Evolutionary conservation across 805 yeast species (phyloP).

Genomic region (Sugiyamaella americana): DNA sequence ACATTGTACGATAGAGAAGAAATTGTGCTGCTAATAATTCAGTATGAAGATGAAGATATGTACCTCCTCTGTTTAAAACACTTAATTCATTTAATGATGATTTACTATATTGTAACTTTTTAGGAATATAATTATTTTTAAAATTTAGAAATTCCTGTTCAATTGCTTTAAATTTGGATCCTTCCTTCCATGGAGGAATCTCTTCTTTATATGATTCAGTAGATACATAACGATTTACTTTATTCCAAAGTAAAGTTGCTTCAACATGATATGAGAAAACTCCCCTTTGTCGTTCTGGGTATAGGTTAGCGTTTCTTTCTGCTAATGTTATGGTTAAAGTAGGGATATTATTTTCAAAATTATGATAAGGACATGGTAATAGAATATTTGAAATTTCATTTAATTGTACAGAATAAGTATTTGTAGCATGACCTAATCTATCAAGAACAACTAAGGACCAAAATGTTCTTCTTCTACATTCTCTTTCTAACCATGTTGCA

Average conservation of each 20-base stretch:
- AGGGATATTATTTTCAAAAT: conserved; percentile 20
- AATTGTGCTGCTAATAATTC: conserved; percentile 28
- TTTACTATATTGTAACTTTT: conserved; percentile 22
- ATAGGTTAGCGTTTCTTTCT: conserved; percentile 11
- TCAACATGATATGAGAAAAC: conserved; percentile 18
- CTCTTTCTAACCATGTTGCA: conserved; percentile 30
- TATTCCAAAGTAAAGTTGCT: conserved; percentile 21
- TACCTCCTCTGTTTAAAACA: conserved; percentile 25
- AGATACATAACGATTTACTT: conserved; percentile 18
- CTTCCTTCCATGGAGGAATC: conserved; percentile 29
- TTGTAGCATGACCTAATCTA: conserved; percentile 31
- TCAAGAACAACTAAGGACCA: conserved; percentile 34
- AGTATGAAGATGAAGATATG: conserved; percentile 30
- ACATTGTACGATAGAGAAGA: conserved; percentile 29
- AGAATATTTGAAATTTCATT: conserved; percentile 24
- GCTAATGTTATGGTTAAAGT: conserved; percentile 6
- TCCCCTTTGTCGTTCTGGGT: not conserved
- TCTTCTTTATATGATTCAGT: conserved; percentile 18
- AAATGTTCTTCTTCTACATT: conserved; percentile 31
- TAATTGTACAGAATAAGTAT: conserved; percentile 27
- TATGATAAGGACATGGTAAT: conserved; percentile 28
- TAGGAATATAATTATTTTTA: conserved; percentile 21
- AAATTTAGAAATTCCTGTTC: conserved; percentile 18
- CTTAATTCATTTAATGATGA: conserved; percentile 22
- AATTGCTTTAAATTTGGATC: conserved; percentile 23